Percentiles rank a stretch among this genome's conserved stretches.
These are phyloP conservation scores for Quercus agrifolia DNA, from an alignment of 306 rosid species.

Conservation along the genomic window DNA sequence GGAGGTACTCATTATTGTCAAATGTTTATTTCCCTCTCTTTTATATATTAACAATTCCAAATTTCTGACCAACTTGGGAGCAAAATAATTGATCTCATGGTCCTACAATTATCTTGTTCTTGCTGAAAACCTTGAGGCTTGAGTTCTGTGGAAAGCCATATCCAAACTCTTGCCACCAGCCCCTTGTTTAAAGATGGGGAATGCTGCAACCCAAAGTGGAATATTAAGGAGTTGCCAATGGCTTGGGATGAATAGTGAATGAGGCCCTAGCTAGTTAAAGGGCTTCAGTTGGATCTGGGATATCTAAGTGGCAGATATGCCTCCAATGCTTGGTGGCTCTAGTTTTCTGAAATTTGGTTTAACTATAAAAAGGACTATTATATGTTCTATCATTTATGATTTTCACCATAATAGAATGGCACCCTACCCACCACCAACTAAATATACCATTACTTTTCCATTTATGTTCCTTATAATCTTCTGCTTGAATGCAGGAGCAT, in stretches of 20 bases:
- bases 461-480: background rate
- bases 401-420: background rate
- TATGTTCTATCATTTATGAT: too few species aligned
- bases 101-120: background rate
- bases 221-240: background rate
- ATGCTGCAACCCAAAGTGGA: background rate
- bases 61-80: background rate
- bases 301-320: background rate
- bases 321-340: background rate
- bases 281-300: background rate
- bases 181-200: background rate
- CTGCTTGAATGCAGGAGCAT: constrained; percentile 63
- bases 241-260: background rate
- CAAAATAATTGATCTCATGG: background rate
- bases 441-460: background rate
- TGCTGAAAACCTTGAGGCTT: background rate
- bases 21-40: background rate
- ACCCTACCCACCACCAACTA: background rate
- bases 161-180: background rate
- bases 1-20: constrained; percentile 50
- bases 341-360: background rate
- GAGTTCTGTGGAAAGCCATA: background rate
- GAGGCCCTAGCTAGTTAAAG: background rate
- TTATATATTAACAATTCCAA: too few species aligned
- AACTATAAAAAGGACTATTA: background rate